Conservation (phyloP, 768 basidiomycete species). For the Leccinum rimulosum region DNA sequence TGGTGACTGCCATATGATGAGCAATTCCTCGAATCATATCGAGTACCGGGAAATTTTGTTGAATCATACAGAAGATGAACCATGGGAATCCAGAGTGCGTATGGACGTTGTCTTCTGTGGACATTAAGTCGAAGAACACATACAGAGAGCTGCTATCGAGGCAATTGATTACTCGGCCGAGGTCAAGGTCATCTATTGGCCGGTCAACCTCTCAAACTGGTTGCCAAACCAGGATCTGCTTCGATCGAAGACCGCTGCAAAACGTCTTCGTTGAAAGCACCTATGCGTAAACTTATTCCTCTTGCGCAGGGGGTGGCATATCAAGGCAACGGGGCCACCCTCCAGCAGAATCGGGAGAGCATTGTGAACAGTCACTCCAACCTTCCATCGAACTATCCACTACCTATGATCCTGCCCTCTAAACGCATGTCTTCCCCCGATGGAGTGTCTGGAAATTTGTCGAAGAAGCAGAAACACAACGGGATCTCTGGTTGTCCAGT, state of each 20-base stretch:
- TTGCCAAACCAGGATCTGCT: conserved; percentile 34
- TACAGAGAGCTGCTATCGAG: conserved; percentile 59
- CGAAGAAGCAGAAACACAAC: conserved; percentile 40
- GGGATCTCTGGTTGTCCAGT: conserved; percentile 39
- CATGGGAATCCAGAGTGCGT: conserved; percentile 60
- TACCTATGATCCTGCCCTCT: conserved; percentile 19
- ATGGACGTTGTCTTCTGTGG: conserved; percentile 15
- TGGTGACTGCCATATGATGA: conserved; percentile 60
- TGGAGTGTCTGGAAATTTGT: conserved; percentile 19
- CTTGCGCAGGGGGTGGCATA: neutral
- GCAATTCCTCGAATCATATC: conserved; percentile 60
- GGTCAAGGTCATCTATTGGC: conserved; percentile 55
- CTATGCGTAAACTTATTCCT: neutral
- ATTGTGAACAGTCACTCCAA: neutral
- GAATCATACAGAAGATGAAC: conserved; percentile 61
- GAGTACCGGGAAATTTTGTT: conserved; percentile 70
- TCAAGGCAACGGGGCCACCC: neutral
- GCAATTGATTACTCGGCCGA: conserved; percentile 66
- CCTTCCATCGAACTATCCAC: neutral
- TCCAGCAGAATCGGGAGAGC: neutral
- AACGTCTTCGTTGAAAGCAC: conserved; percentile 3
- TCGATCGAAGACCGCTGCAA: neutral
- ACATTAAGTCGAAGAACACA: conserved; percentile 7
- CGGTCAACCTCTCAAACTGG: conserved; percentile 62
- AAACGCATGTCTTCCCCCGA: conserved; percentile 39